Percentiles rank a stretch among this genome's conserved stretches.
Conservation (phyloP, 257 asterid species). For the Solanum boliviense region DNA sequence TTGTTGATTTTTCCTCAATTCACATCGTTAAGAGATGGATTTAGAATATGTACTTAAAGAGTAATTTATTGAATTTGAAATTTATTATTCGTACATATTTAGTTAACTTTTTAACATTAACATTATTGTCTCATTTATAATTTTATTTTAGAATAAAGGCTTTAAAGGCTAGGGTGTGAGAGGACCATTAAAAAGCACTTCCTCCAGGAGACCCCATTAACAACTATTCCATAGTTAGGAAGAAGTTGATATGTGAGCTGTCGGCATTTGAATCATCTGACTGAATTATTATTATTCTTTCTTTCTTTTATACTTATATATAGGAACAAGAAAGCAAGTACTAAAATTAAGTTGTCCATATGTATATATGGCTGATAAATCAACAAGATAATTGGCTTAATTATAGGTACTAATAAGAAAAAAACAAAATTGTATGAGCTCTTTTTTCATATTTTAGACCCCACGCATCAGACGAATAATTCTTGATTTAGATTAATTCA, state of each 20-base stretch:
- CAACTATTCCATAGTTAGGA: not conserved
- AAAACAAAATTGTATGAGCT: not conserved
- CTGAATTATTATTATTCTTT: not conserved
- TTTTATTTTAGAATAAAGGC: not conserved
- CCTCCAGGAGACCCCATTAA: not conserved
- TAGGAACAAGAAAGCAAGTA: not conserved
- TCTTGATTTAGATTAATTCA: not conserved
- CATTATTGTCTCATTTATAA: not conserved
- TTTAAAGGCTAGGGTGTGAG: not conserved
- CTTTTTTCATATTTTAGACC: not conserved
- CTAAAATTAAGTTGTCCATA: not conserved
- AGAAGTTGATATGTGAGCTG: not conserved
- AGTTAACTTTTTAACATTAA: not conserved
- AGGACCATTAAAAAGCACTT: not conserved
- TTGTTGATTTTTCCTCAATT: not conserved
- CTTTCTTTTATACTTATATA: not conserved
- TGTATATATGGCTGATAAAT: not conserved
- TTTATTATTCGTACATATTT: not conserved
- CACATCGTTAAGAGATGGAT: not conserved
- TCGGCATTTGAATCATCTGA: not conserved
- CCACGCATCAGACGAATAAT: not conserved
- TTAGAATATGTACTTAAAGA: not conserved
- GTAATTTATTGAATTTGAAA: not conserved
- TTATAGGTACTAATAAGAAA: not conserved
- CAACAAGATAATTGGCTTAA: not conserved